Evolutionary conservation across 2,329 filamentous ascomycete species (phyloP).

Genomic region (Aspergillus sp.): DNA sequence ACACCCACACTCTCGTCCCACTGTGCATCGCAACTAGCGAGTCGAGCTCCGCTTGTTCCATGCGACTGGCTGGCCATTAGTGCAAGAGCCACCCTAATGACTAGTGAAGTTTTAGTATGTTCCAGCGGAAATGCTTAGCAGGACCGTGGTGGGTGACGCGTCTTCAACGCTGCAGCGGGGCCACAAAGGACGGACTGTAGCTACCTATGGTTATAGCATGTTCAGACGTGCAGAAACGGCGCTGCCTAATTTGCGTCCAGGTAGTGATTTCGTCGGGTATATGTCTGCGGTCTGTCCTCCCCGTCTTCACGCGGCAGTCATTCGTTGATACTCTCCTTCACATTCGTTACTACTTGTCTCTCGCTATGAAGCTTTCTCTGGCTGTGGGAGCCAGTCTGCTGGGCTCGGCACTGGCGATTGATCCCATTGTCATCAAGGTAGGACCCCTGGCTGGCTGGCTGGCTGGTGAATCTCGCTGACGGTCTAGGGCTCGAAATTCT

Average conservation of each 20-base stretch:
- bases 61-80: neutral
- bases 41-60: neutral
- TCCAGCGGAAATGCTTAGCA: neutral
- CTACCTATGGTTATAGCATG: neutral
- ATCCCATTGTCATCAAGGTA: constrained; percentile 54
- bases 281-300: neutral
- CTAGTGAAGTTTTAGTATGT: constrained; percentile 1
- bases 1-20: constrained; percentile 1
- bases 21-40: neutral
- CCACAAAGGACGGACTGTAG: neutral
- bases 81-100: neutral
- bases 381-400: constrained; percentile 36
- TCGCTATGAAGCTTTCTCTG: constrained; percentile 18
- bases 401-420: constrained; percentile 50
- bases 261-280: constrained; percentile 1
- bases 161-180: constrained; percentile 9
- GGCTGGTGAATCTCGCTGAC: neutral
- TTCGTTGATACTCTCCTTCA: constrained; percentile 1
- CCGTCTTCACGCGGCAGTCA: constrained; percentile 1
- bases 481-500: constrained; percentile 75
- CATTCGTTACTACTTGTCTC: neutral
- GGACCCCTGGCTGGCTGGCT: neutral
- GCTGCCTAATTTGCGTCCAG: neutral
- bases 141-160: constrained; percentile 5
- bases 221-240: neutral